Base-by-base conservation (phyloP, 2,329 filamentous ascomycete species). In the Ophidiomyces ophidiicola region DNA sequence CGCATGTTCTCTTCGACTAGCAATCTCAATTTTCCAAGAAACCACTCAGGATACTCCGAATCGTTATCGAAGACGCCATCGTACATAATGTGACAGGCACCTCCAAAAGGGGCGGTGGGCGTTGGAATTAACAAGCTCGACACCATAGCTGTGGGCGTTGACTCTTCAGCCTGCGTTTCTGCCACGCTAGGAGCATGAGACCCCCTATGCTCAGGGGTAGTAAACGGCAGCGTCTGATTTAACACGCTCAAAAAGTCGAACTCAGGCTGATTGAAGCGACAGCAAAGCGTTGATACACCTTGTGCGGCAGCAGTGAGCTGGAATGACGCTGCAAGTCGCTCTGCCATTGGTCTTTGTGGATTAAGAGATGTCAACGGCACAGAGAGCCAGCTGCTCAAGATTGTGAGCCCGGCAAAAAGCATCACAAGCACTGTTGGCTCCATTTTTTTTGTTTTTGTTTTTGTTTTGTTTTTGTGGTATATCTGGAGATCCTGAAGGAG, bases 361-460 rank as follows among this genome's bases (percentile, higher is more conserved):
- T 46, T 39, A 14, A 52, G 44, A 6, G 40, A 37, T 7, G 48
- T 51, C 24, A 47, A 45, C 1, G 51, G 51, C 25, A 53, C 43
- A 10, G 39, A 42, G n/a, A 40, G 32, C 20, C 44, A 52, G 8
- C 44, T 32, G 5, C 51, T 47, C 37, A 46, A 51, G 28, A 53
- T 37, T 12, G 44, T 50, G 20, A 46, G 39, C 34, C 34, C 19
- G 5, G 37, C 29, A 21, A 44, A 44, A 10, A 44, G 17, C 25
- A 24, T n/a, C 23, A 30, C 31, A n/a, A 40, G 25, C 6, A 42
- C 3, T 30, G 32, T 31, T 14, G 32, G 39, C 17, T 42, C 32
- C 39, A 42, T 42, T 31, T 18, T 30, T n/a, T n/a, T n/a, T n/a
- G n/a, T n/a, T n/a, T n/a, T n/a, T n/a, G n/a, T n/a, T n/a, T n/a